Evolutionary conservation across 169 alveolate species (phyloP), one percentile per base, ranked within the genome.

Genomic region (Cyclospora cayetanensis): DNA sequence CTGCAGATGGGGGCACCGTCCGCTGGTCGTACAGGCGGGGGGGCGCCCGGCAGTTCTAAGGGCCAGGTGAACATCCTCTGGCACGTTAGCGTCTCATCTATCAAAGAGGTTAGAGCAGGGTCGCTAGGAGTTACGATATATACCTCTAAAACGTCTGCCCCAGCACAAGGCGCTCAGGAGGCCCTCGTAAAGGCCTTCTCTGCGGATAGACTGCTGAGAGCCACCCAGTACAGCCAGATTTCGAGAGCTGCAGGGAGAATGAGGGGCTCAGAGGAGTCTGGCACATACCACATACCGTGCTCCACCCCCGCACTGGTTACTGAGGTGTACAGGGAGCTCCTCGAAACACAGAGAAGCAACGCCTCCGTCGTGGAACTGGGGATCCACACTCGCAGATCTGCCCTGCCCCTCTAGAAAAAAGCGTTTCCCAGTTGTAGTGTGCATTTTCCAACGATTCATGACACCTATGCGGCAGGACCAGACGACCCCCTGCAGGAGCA

Each of bases 291-390:
- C 35, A 79, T 87, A 53, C 92, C 92, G 25, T 87, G 92, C n/a
- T 52, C 43, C 25, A 76, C 43, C 31, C 79, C 92, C 4, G 65
- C 79, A 4, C 88, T 35, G 50, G 68, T 87, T 2, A 27, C 41
- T 22, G 87, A 87, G 76, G 82, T 87, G 55, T 87, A 87, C 42
- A 63, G 46, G 70, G 92, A 68, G 79, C 87, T 87, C 34, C 86
- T 70, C 2, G 92, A 87, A 52, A 79, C 88, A 20, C 87, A 87
- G 55, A 53, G 92, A 27, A 72, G 88, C 42, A 46, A 53, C 39
- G 66, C 77, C 15, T 50, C 92, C 15, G 87, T 87, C 22, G 77
- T 87, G 9, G 88, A 70, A 43, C 86, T 87, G 35, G 92, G 92
- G 7, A 29, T 25, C 2, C 39, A 41, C 60, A 72, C n/a, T 25